Evolutionary conservation across 2,329 filamentous ascomycete genomes (phyloP).

Genomic region (Neoscytalidium dimidiatum): DNA sequence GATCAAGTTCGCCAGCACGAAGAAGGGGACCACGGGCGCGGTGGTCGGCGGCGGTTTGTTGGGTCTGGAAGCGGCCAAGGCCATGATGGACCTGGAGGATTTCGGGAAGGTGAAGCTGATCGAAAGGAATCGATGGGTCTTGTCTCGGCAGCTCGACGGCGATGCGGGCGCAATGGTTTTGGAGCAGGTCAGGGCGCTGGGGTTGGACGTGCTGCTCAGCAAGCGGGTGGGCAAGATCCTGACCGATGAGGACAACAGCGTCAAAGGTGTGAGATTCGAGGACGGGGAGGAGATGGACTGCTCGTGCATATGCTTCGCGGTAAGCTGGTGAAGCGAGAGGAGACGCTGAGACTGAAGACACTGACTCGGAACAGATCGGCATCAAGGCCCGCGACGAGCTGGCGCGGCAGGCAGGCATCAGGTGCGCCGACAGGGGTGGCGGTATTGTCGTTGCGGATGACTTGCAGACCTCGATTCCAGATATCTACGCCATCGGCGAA

Average conservation of each 20-base stretch:
- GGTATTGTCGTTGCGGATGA: slow-evolving; percentile 71
- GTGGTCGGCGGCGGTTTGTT: slow-evolving; percentile 85
- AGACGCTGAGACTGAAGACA: slow-evolving; percentile 2
- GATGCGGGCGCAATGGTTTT: slow-evolving; percentile 82
- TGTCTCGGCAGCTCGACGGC: slow-evolving; percentile 78
- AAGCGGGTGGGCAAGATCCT: slow-evolving; percentile 74
- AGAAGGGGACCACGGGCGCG: slow-evolving; percentile 68
- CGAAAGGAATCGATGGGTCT: slow-evolving; percentile 79
- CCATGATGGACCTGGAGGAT: slow-evolving; percentile 81
- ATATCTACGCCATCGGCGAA: slow-evolving; percentile 86
- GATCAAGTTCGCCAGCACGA: slow-evolving; percentile 69
- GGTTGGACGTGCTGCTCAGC: slow-evolving; percentile 76
- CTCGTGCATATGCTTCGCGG: slow-evolving; percentile 81
- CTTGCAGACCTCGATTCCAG: slow-evolving; percentile 68
- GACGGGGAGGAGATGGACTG: slow-evolving; percentile 78
- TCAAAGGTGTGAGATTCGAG: slow-evolving; percentile 76
- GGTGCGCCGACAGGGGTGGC: slow-evolving; percentile 70
- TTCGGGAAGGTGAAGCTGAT: slow-evolving; percentile 76
- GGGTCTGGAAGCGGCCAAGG: slow-evolving; percentile 86
- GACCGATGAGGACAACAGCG: slow-evolving; percentile 65
- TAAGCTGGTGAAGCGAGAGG: slow-evolving; percentile 33
- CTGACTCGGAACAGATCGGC: slow-evolving; percentile 61
- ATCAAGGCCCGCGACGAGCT: slow-evolving; percentile 80
- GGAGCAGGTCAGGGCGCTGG: slow-evolving; percentile 76
- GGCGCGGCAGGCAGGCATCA: slow-evolving; percentile 68